Evolutionary conservation across 306 rosid species (phyloP).

Genomic region (Vachellia pachyceras): DNA sequence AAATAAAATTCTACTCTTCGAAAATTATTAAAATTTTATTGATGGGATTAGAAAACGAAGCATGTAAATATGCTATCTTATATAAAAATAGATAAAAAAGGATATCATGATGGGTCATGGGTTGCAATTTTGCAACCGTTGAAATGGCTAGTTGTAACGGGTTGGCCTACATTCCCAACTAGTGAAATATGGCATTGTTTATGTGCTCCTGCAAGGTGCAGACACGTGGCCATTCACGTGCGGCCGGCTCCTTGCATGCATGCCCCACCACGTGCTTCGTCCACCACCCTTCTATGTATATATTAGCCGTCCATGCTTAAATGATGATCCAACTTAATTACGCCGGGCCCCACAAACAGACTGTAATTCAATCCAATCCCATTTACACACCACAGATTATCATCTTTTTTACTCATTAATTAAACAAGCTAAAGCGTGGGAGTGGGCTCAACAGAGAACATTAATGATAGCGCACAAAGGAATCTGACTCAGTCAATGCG

Average conservation of each 20-base stretch:
- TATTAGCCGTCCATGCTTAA: background rate
- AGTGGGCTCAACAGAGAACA: background rate
- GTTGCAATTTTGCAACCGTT: no score
- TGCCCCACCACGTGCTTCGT: constrained; percentile 2
- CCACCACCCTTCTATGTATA: background rate
- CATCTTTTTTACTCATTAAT: background rate
- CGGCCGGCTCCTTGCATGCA: background rate
- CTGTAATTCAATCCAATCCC: background rate
- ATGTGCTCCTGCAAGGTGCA: background rate
- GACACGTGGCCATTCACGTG: background rate
- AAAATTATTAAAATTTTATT: no score
- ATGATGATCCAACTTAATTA: background rate
- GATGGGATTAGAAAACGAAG: no score
- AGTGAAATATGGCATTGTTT: background rate
- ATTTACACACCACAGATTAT: background rate
- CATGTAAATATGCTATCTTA: no score
- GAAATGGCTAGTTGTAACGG: no score
- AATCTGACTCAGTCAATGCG: background rate
- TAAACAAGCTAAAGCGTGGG: background rate
- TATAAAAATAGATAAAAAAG: no score
- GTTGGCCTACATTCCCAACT: no score
- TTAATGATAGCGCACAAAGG: background rate
- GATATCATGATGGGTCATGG: no score
- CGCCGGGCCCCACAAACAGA: background rate
- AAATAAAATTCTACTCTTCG: no score